These are phyloP conservation scores for Phytopythium litorale DNA, from an alignment of 352 stramenopile species.

Conservation along the genomic window DNA sequence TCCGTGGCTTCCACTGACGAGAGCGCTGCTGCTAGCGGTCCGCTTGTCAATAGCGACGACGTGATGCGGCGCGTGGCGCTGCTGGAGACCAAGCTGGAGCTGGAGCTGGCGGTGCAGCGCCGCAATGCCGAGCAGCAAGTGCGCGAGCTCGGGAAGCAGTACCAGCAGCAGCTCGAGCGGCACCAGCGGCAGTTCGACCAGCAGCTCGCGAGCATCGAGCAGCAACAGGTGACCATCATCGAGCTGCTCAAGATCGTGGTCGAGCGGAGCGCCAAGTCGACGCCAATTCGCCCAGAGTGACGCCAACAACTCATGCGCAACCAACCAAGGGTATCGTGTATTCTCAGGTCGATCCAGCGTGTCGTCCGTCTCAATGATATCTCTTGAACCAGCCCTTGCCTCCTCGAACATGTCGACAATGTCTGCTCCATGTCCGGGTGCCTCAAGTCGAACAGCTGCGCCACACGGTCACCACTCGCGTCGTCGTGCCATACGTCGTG, in stretches of 20 bases:
- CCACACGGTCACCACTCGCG: conserved; percentile 58
- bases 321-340: background rate
- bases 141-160: conserved; percentile 16
- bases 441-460: conserved; percentile 87
- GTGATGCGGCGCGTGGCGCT: conserved; percentile 20
- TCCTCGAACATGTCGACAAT: conserved; percentile 71
- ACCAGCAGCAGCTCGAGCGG: conserved; percentile 18
- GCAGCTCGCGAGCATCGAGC: conserved; percentile 26
- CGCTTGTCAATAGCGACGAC: background rate
- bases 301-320: background rate
- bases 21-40: background rate
- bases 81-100: conserved; percentile 28
- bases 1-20: background rate
- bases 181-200: conserved; percentile 30
- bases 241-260: conserved; percentile 27
- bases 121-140: conserved; percentile 28
- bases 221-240: conserved; percentile 36
- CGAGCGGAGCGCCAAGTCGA: background rate
- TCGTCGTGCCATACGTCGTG: conserved; percentile 80
- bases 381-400: conserved; percentile 76
- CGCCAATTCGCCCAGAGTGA: background rate
- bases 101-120: conserved; percentile 24
- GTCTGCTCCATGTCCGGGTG: conserved; percentile 59
- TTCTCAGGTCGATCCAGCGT: background rate
- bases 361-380: conserved; percentile 19